Evolutionary conservation across 805 yeast genomes (phyloP), one percentile per base, ranked within the genome.

Genomic region (Zygoascus bituminiphila): DNA sequence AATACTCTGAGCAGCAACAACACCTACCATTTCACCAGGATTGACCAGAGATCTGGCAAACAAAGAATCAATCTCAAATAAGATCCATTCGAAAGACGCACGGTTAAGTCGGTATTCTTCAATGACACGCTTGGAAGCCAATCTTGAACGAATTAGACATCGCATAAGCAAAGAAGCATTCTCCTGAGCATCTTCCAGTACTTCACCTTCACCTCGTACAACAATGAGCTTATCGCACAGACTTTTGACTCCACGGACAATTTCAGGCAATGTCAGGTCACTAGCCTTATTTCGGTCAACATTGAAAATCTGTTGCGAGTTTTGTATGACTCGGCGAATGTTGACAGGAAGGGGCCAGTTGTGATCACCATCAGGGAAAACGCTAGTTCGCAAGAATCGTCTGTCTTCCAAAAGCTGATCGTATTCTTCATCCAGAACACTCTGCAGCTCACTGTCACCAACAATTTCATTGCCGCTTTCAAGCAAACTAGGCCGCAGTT

Each of bases 21-120:
- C 89, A 70, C 99, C 99, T 47, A 93, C 98, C 54, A 96, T 82
- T 67, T 93, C 99, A 64, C 99, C 98, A 4, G 99, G 98, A 60
- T 88, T 79, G 47, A 93, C 83, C 58, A 93, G 73, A 5, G 98
- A 89, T 67, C 83, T 85, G 56, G 88, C 88, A 72, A 91, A 93
- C 67, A 89, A 96, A 26, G 93, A 79, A 63, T 89, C 96, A 55
- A 93, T 78, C 64, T 91, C 95, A 64, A 96, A 97, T 52, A 88
- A 57, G 42, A 88, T 95, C 98, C 98, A 93, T 56, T 89, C 88
- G 62, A 93, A 93, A 0, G 99, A 93, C 51, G 79, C 79, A 59
- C 79, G 79, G 59, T 81, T 87, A 59, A 93, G 72, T 58, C 88
- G 79, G 68, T 80, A 91, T 65, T 94, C 99, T 66, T 88, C 95